Percentiles rank a stretch among this genome's conserved stretches.
phyloP scores from a whole-genome alignment of 495 filamentous ascomycete genomes.

The Xylaria sp. region DNA sequence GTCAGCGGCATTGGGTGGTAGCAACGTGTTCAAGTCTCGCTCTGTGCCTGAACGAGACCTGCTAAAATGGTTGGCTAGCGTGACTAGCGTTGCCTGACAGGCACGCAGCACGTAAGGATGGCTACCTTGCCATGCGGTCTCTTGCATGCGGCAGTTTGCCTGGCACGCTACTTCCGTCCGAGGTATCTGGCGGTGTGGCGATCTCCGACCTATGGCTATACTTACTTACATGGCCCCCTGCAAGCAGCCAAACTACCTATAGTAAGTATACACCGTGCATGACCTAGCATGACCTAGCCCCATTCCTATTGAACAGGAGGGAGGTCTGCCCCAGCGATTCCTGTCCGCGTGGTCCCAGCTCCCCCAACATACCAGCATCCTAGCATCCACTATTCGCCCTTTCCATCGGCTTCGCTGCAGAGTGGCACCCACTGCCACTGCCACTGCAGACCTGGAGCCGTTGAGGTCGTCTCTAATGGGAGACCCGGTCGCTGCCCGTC shows the following conservation, averaged over 20 bases:
- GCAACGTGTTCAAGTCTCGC: constrained; percentile 40
- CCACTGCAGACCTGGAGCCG: too few relatives aligned
- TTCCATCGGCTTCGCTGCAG: constrained; percentile 17
- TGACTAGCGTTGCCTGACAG: constrained; percentile 8
- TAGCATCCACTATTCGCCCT: not conserved
- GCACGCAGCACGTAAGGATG: not conserved
- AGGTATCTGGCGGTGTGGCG: constrained; percentile 45
- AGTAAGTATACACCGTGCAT: constrained; percentile 43
- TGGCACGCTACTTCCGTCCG: constrained; percentile 26
- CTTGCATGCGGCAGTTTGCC: constrained; percentile 22
- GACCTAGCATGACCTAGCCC: constrained; percentile 34
- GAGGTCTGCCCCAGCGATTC: constrained; percentile 19
- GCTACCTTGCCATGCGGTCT: constrained; percentile 31
- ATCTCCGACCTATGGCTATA: constrained; percentile 35
- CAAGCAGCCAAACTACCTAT: constrained; percentile 30
- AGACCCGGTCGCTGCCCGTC: not conserved
- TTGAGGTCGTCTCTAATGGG: constrained; percentile 9
- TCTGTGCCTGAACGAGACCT: constrained; percentile 12
- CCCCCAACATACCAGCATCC: too few relatives aligned
- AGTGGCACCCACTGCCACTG: too few relatives aligned
- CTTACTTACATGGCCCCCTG: constrained; percentile 23
- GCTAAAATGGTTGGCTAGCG: constrained; percentile 19
- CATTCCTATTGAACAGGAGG: too few relatives aligned
- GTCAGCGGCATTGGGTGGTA: constrained; percentile 36
- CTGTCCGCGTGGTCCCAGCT: constrained; percentile 35